Conservation (phyloP, 176 grass and related monocot species). For the Avena atlantica region DNA sequence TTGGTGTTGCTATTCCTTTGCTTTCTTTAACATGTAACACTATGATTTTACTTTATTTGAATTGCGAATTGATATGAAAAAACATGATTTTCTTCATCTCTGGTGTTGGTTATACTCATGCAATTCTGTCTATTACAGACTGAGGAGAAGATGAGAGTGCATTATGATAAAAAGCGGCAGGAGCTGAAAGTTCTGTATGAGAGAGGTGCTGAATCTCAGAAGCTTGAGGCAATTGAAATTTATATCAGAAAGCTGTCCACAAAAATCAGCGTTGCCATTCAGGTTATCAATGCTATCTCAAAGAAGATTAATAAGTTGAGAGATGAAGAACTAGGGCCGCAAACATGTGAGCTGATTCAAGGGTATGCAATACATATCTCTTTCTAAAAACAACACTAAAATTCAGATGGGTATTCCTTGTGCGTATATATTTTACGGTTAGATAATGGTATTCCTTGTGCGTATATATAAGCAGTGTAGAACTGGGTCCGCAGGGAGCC, state of each 20-base stretch:
- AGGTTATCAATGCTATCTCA: conserved; percentile 59
- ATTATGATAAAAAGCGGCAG: conserved; percentile 47
- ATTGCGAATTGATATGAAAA: neutral
- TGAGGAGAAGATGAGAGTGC: conserved; percentile 61
- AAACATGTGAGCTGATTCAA: conserved; percentile 57
- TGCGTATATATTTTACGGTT: neutral
- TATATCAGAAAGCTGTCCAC: conserved; percentile 56
- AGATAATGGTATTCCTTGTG: neutral
- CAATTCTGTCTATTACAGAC: conserved; percentile 50
- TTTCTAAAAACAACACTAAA: neutral
- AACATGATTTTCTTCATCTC: conserved; percentile 36
- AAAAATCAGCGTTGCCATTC: conserved; percentile 57
- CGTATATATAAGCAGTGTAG: neutral
- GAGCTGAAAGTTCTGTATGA: conserved; percentile 32
- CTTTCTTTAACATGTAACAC: neutral
- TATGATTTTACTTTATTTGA: neutral
- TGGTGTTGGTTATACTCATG: conserved; percentile 22
- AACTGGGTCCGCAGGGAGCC: neutral
- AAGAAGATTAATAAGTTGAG: conserved; percentile 65
- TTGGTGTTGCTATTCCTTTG: neutral
- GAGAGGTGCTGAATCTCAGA: conserved; percentile 55
- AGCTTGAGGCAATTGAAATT: conserved; percentile 51
- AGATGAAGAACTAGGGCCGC: conserved; percentile 77
- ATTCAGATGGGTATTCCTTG: neutral
- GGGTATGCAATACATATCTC: conserved; percentile 57